Conservation (phyloP, 163 green algal species). For the Chloromonas sp. region DNA sequence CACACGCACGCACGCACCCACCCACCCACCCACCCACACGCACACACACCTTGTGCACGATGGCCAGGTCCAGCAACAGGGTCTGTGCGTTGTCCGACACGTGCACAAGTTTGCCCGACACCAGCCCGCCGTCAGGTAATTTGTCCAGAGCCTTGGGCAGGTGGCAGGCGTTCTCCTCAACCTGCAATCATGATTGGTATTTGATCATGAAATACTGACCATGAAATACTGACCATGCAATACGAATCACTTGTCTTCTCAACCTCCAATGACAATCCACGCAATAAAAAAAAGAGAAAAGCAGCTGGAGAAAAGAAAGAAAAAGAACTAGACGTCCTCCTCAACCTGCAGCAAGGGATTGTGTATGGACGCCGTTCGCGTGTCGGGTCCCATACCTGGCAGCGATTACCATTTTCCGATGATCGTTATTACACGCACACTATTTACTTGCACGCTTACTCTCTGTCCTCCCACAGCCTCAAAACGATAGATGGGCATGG, state of each 20-base stretch:
- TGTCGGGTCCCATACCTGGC: too few relatives aligned
- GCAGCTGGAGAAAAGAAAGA: neutral
- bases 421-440: too few relatives aligned
- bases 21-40: neutral
- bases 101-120: slow-evolving; percentile 45
- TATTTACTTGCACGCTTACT: too few relatives aligned
- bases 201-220: neutral
- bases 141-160: slow-evolving; percentile 42
- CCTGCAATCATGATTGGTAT: neutral
- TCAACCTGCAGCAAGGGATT: neutral
- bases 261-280: neutral
- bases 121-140: slow-evolving; percentile 66
- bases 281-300: neutral
- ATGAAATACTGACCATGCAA: neutral
- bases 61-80: slow-evolving; percentile 51
- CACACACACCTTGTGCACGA: slow-evolving; percentile 49
- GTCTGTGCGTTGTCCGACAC: slow-evolving; percentile 68
- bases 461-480: too few relatives aligned
- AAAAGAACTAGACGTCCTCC: neutral
- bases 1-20: slow-evolving; percentile 16
- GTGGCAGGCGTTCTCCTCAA: slow-evolving; percentile 41
- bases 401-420: too few relatives aligned
- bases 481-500: too few relatives aligned
- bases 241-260: neutral
- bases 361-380: too few relatives aligned